Evolutionary conservation across 768 basidiomycete genomes (phyloP).

Genomic region (Phlebiopsis flavidoalba): DNA sequence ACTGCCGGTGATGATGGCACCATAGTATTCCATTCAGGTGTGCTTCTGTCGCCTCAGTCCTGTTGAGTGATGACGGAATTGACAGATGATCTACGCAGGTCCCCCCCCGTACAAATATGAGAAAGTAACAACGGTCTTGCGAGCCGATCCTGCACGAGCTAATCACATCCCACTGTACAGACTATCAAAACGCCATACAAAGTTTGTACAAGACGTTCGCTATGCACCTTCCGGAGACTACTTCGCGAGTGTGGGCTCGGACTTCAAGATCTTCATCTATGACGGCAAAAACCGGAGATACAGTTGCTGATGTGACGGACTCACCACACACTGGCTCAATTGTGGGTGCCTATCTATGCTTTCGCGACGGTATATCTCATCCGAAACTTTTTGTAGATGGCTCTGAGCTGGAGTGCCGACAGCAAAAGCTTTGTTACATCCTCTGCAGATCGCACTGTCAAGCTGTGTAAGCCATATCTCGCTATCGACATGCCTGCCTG

Average conservation of each 20-base stretch:
- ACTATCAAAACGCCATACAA: constrained; percentile 84
- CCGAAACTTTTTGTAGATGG: constrained; percentile 38
- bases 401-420: constrained; percentile 76
- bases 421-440: constrained; percentile 74
- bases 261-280: constrained; percentile 83
- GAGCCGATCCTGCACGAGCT: not conserved
- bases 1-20: constrained; percentile 82
- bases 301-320: constrained; percentile 61
- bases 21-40: constrained; percentile 81
- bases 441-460: constrained; percentile 83
- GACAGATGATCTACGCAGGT: constrained; percentile 33
- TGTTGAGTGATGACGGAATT: not conserved
- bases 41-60: constrained; percentile 3
- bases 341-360: constrained; percentile 37
- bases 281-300: constrained; percentile 88
- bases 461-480: constrained; percentile 57
- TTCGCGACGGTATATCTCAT: not conserved
- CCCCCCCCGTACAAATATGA: constrained; percentile 86
- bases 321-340: constrained; percentile 70
- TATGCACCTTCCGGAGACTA: constrained; percentile 77
- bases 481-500: not conserved
- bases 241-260: constrained; percentile 87
- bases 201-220: constrained; percentile 88
- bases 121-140: constrained; percentile 41
- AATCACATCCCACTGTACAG: constrained; percentile 28